A percentile compares a stretch with the other conserved stretches of the same genome.
Evolutionary conservation across 2,329 filamentous ascomycete genomes (phyloP).

Genomic region (Ilyonectria mors-panacis): DNA sequence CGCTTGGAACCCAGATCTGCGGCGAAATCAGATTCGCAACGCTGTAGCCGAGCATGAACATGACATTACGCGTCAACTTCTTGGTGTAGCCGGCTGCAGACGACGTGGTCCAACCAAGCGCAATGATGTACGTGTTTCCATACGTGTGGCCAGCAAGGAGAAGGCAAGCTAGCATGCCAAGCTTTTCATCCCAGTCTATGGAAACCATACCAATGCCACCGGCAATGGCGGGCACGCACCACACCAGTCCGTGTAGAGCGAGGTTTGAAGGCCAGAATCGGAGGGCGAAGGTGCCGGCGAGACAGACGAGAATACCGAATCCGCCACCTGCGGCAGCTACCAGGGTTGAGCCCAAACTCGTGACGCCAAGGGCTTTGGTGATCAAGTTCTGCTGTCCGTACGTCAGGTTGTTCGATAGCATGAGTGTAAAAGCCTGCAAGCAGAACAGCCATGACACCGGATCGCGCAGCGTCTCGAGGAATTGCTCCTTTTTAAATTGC

Average conservation of each 20-base stretch:
- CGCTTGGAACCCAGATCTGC: conserved; percentile 53
- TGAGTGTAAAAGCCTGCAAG: conserved; percentile 51
- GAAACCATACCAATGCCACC: conserved; percentile 49
- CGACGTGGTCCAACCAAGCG: conserved; percentile 56
- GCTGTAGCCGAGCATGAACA: conserved; percentile 57
- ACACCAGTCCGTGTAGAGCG: conserved; percentile 49
- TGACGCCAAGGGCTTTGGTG: conserved; percentile 53
- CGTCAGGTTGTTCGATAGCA: conserved; percentile 57
- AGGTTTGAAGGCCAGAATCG: conserved; percentile 49
- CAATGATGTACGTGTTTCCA: conserved; percentile 47
- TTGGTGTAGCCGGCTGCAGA: conserved; percentile 58
- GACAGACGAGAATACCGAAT: conserved; percentile 51
- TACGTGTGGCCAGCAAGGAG: conserved; percentile 53
- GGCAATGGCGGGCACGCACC: conserved; percentile 45
- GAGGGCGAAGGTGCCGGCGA: conserved; percentile 51
- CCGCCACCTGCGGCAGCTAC: conserved; percentile 56
- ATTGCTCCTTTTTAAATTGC: conserved; percentile 52
- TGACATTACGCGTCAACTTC: conserved; percentile 59
- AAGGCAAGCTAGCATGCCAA: conserved; percentile 42
- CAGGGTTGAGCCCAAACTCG: conserved; percentile 56
- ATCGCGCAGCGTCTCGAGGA: conserved; percentile 48
- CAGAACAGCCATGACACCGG: conserved; percentile 52
- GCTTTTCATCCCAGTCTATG: conserved; percentile 41
- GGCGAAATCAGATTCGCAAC: conserved; percentile 54
- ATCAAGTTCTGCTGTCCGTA: conserved; percentile 58